Base-by-base conservation (phyloP, 805 yeast species). In the Lachancea sp. region DNA sequence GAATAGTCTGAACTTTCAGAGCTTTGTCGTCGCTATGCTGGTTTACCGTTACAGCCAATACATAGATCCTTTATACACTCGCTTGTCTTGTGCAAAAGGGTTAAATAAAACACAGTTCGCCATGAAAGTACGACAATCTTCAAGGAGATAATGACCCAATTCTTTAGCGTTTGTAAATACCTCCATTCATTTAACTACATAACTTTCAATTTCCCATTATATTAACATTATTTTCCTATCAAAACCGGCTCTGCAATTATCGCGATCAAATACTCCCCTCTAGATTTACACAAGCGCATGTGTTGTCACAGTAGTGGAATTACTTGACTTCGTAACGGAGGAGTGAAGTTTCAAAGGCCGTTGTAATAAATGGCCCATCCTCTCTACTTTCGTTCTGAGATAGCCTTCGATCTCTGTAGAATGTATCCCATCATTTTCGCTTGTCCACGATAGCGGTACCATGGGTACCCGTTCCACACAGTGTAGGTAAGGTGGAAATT, bases 301-400 rank as follows among this genome's bases (percentile, higher is more conserved):
- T n/a, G 46, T 42, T 17, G 40, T 36, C 16, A 40, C 22, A 7
- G 33, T 36, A 9, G 39, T 29, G 13, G 46, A 29, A 21, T 17
- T 23, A n/a, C 13, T 20, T 16, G 35, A 21, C 22, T 43, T 42
- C 16, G 38, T 26, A 8, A 36, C 32, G 3, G 63, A 39, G 23
- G 64, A 40, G 25, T 62, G 67, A 23, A 62, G 41, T 7, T 48
- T 56, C 13, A 62, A 45, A 6, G 75, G 75, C 41, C 65, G 55
- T 51, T 74, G 80, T 42, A 92, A 69, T 42, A 92, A 65, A 64
- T 92, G 99, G 0, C 99, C 99, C 99, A 92, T 92, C 54, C 95
- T 73, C 62, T 90, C 96, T 39, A 90, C 84, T 65, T 92, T 92
- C 1, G 99, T 92, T 54, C 92, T 76, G 44, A 92, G 68, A 56